phyloP scores from a whole-genome alignment of 805 yeast genomes.

The Metschnikowia baotianmanensis region DNA sequence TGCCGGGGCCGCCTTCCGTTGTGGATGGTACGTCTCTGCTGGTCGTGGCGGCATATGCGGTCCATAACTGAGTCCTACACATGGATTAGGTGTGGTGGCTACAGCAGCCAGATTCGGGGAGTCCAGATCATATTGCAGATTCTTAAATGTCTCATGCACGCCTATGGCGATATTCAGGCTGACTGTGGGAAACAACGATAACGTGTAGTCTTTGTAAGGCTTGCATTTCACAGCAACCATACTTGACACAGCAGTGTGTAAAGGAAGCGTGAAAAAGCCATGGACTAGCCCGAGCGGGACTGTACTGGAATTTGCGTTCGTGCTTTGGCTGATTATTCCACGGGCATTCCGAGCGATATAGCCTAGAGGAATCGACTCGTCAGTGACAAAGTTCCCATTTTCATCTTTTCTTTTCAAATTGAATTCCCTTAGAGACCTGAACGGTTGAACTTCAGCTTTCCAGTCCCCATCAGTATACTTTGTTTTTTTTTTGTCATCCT shows the following conservation, averaged over 20 bases:
- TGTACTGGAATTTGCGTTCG: background rate
- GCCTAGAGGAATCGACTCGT: background rate
- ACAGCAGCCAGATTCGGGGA: slow-evolving; percentile 2
- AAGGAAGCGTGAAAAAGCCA: slow-evolving; percentile 9
- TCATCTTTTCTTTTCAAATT: background rate
- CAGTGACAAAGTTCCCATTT: slow-evolving; percentile 1
- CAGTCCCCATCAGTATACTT: background rate
- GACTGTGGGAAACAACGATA: slow-evolving; percentile 3
- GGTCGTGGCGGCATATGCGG: slow-evolving; percentile 18
- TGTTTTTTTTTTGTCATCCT: background rate
- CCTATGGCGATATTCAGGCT: slow-evolving; percentile 2
- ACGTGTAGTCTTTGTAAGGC: slow-evolving; percentile 5
- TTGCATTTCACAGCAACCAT: background rate
- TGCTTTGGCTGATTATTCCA: background rate
- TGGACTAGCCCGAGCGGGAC: slow-evolving; percentile 2
- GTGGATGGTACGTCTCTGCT: slow-evolving; percentile 6
- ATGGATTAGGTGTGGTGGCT: slow-evolving; percentile 12
- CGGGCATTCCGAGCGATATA: background rate
- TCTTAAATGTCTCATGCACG: background rate
- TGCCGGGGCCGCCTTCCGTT: slow-evolving; percentile 5
- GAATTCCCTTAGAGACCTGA: slow-evolving; percentile 1
- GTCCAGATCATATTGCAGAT: background rate
- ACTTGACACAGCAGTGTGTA: slow-evolving; percentile 2
- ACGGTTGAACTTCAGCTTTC: background rate
- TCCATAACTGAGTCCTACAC: slow-evolving; percentile 10